These are phyloP conservation scores for Calonectria ilicicola DNA, from an alignment of 2,329 filamentous ascomycete genomes.

Conservation along the genomic window DNA sequence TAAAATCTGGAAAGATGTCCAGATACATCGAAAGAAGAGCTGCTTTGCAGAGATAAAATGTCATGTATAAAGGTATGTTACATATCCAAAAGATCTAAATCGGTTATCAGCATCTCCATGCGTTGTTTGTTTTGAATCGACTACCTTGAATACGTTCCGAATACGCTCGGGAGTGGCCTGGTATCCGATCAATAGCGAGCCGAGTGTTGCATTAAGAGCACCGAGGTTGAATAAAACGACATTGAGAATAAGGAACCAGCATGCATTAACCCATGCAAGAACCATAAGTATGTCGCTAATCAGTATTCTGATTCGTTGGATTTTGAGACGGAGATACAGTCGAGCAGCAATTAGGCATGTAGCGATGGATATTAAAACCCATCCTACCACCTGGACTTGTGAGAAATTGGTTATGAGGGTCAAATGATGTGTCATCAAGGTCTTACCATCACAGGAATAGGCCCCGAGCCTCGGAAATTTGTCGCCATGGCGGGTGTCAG, in stretches of 20 bases:
- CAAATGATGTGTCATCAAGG: no score
- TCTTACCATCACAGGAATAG: slow-evolving; percentile 6
- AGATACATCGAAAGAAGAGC: slow-evolving; percentile 17
- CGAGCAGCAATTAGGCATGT: slow-evolving; percentile 2
- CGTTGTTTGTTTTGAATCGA: not conserved
- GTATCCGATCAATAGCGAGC: not conserved
- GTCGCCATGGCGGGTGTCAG: not conserved
- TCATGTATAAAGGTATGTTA: not conserved
- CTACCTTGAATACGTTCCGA: slow-evolving; percentile 4
- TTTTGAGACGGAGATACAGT: slow-evolving; percentile 2
- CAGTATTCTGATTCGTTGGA: not conserved
- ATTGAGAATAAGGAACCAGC: not conserved
- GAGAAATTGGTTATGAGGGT: not conserved
- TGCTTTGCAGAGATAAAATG: slow-evolving; percentile 11
- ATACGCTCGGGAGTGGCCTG: not conserved
- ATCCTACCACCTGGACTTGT: not conserved
- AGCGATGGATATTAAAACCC: not conserved
- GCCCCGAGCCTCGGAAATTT: not conserved
- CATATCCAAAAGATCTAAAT: slow-evolving; percentile 1
- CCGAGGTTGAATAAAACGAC: not conserved
- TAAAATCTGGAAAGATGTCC: slow-evolving; percentile 6
- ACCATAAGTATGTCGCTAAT: slow-evolving; percentile 3
- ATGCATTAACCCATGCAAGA: not conserved
- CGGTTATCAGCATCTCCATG: not conserved
- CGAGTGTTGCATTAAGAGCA: not conserved